Evolutionary conservation across 225 moss, liverwort and hornwort species (phyloP).

Genomic region (Straminergon stramineum): DNA sequence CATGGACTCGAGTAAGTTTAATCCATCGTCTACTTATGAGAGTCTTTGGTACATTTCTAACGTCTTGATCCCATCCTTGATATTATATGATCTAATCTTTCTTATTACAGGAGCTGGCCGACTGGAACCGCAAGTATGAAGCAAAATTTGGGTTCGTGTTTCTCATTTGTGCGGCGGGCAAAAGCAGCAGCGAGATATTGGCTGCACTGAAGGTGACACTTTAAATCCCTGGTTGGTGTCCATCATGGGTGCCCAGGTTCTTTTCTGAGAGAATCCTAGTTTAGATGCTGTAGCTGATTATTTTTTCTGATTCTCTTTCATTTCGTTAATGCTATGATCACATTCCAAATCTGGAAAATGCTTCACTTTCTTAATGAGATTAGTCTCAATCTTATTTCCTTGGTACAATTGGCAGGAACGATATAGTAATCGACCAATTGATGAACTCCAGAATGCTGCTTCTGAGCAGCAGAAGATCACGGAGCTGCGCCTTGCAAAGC

Average conservation of each 20-base stretch:
- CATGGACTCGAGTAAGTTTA: background rate
- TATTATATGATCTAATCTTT: background rate
- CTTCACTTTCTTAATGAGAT: background rate
- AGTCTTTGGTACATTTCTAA: background rate
- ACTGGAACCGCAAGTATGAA: slow-evolving; percentile 86
- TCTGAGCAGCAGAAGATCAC: slow-evolving; percentile 93
- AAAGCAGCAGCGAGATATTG: slow-evolving; percentile 74
- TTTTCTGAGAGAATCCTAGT: background rate
- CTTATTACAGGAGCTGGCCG: slow-evolving; percentile 62
- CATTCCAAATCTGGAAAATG: background rate
- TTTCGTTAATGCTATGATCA: background rate
- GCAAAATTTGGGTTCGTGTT: slow-evolving; percentile 84
- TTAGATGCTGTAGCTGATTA: background rate
- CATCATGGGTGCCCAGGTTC: background rate
- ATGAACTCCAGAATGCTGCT: slow-evolving; percentile 80
- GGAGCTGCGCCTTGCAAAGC: slow-evolving; percentile 66
- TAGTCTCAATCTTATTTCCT: background rate
- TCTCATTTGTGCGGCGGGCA: slow-evolving; percentile 86
- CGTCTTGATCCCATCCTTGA: background rate
- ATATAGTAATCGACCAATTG: slow-evolving; percentile 53
- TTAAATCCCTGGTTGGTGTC: background rate
- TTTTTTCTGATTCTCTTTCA: background rate
- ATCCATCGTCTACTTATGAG: background rate
- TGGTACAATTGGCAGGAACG: slow-evolving; percentile 35
- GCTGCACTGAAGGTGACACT: slow-evolving; percentile 55